Conservation (phyloP, 768 basidiomycete species). For the Mycena rebaudengoi region DNA sequence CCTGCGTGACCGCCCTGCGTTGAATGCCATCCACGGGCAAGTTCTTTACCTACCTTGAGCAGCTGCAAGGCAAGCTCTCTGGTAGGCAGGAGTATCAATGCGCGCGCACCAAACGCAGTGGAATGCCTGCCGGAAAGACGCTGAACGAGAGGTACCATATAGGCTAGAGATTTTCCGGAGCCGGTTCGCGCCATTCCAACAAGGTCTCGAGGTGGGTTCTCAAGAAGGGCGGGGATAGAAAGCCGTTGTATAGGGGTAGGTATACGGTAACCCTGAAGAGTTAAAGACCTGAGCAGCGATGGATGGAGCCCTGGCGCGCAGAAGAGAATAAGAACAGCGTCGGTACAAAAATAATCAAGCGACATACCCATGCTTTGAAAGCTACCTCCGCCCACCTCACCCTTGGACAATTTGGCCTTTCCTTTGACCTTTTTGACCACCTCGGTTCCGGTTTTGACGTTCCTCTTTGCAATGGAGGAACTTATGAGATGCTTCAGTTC, state of each 20-base stretch:
- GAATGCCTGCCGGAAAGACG: slow-evolving; percentile 85
- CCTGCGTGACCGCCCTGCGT: slow-evolving; percentile 76
- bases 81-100: slow-evolving; percentile 89
- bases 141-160: slow-evolving; percentile 91
- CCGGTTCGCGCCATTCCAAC: slow-evolving; percentile 99
- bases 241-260: slow-evolving; percentile 97
- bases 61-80: slow-evolving; percentile 96
- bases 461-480: slow-evolving; percentile 73
- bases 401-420: slow-evolving; percentile 73
- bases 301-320: slow-evolving; percentile 81
- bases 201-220: slow-evolving; percentile 88
- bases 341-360: too few relatives aligned
- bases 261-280: slow-evolving; percentile 91
- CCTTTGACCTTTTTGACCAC: slow-evolving; percentile 81
- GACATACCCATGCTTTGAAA: slow-evolving; percentile 95
- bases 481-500: slow-evolving; percentile 73
- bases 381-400: slow-evolving; percentile 90
- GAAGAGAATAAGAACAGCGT: too few relatives aligned
- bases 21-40: slow-evolving; percentile 82
- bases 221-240: slow-evolving; percentile 84
- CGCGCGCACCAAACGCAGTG: slow-evolving; percentile 82
- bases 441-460: slow-evolving; percentile 79
- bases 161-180: slow-evolving; percentile 97
- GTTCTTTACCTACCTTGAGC: slow-evolving; percentile 92
- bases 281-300: slow-evolving; percentile 81